These are phyloP conservation scores for Leccinum longicurvipes DNA, from an alignment of 768 basidiomycete species.

Conservation along the genomic window DNA sequence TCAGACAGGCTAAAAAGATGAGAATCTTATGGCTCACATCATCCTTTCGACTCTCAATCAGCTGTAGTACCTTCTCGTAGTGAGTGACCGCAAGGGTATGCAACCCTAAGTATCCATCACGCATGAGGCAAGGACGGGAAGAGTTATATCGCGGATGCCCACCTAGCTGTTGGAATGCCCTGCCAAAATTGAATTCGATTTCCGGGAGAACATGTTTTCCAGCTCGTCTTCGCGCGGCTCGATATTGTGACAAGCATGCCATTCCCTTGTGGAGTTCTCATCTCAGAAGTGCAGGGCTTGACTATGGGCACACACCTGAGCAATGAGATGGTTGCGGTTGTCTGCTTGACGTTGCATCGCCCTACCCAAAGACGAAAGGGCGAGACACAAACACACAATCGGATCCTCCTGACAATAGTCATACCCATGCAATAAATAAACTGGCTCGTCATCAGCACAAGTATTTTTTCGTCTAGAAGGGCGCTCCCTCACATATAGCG, in stretches of 20 bases:
- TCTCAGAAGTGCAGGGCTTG: background rate
- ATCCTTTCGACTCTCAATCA: conserved; percentile 43
- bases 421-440: conserved; percentile 86
- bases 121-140: background rate
- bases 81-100: conserved; percentile 79
- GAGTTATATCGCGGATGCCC: conserved; percentile 13
- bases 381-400: conserved; percentile 77
- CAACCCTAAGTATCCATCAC: conserved; percentile 49
- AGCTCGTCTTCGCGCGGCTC: conserved; percentile 51
- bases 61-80: conserved; percentile 72
- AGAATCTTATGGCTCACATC: conserved; percentile 27
- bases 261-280: conserved; percentile 52
- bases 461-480: background rate
- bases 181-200: conserved; percentile 90
- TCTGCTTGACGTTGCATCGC: conserved; percentile 93
- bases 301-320: conserved; percentile 46
- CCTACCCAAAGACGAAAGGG: conserved; percentile 81
- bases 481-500: conserved; percentile 69
- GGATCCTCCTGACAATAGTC: conserved; percentile 84
- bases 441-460: conserved; percentile 37
- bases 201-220: conserved; percentile 51
- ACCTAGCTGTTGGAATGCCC: conserved; percentile 94
- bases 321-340: conserved; percentile 84
- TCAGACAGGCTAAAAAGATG: background rate
- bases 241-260: conserved; percentile 82